Percentiles rank a stretch among this genome's conserved stretches.
Evolutionary conservation across 345 rosid genomes (phyloP).

Genomic region (Hibiscus tridactylites): DNA sequence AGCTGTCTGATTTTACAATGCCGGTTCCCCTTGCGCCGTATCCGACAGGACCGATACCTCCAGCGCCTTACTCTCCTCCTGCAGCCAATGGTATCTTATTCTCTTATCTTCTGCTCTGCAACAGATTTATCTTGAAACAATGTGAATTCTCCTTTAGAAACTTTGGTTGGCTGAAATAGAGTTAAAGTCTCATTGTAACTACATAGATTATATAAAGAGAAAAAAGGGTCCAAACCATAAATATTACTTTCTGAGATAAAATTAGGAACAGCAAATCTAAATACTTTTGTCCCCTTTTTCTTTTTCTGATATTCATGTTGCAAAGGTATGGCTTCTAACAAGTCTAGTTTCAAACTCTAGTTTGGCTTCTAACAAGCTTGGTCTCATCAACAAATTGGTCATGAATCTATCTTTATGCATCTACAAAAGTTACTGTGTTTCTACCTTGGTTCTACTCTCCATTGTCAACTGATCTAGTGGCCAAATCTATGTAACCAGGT

Average conservation of each 20-base stretch:
- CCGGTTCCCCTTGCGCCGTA: conserved; percentile 98
- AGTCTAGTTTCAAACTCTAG: no score
- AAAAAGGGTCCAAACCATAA: not conserved
- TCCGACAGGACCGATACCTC: conserved; percentile 42
- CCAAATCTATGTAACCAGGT: conserved; percentile 25
- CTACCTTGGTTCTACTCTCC: not conserved
- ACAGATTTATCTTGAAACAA: conserved; percentile 1
- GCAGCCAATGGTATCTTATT: conserved; percentile 43
- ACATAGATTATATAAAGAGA: not conserved
- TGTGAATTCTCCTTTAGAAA: not conserved
- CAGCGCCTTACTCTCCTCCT: conserved; percentile 50
- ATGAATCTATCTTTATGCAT: not conserved
- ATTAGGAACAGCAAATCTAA: no score
- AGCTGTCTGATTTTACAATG: conserved; percentile 41
- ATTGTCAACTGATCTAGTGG: not conserved
- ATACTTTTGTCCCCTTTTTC: not conserved
- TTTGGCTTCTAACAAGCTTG: no score
- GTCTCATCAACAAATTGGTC: no score
- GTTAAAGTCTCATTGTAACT: not conserved
- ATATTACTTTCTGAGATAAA: not conserved
- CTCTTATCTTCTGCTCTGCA: not conserved
- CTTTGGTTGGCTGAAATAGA: not conserved
- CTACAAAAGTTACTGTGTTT: not conserved
- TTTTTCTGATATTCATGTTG: not conserved
- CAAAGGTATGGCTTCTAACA: not conserved